These are phyloP conservation scores for Thamnidium elegans DNA, from an alignment of 192 early-diverging fungal species.

Conservation along the genomic window DNA sequence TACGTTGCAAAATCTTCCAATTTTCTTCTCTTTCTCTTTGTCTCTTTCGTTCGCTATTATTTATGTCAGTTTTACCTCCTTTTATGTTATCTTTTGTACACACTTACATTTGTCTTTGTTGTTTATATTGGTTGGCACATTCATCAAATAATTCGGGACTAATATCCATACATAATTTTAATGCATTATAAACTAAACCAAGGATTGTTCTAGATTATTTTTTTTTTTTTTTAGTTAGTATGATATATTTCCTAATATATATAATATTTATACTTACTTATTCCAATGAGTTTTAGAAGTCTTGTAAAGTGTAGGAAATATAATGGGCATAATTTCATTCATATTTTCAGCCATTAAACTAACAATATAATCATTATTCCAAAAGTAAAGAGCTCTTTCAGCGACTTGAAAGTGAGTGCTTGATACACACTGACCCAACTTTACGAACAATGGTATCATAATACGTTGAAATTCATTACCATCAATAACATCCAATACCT, in stretches of 20 bases:
- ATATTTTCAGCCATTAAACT: slow-evolving; percentile 94
- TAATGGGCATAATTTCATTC: slow-evolving; percentile 86
- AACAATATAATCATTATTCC: slow-evolving; percentile 99
- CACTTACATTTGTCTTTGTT: slow-evolving; percentile 83
- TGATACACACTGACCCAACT: slow-evolving; percentile 89
- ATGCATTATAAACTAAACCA: slow-evolving; percentile 94
- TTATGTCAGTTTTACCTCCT: background rate
- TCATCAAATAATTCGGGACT: slow-evolving; percentile 94
- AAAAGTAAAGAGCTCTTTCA: slow-evolving; percentile 94
- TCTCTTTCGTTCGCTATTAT: slow-evolving; percentile 73
- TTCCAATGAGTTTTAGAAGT: slow-evolving; percentile 99
- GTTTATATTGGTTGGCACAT: slow-evolving; percentile 92
- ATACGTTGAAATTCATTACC: slow-evolving; percentile 86
- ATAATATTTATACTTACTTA: slow-evolving; percentile 49
- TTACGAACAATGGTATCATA: slow-evolving; percentile 87
- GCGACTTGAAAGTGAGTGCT: slow-evolving; percentile 99
- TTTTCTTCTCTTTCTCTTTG: slow-evolving; percentile 76
- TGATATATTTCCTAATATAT: background rate
- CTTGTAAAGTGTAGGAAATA: slow-evolving; percentile 89
- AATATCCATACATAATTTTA: slow-evolving; percentile 97
- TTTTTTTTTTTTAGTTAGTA: too few relatives aligned
- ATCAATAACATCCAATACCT: slow-evolving; percentile 94
- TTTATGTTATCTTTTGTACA: background rate
- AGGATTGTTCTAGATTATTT: slow-evolving; percentile 76
- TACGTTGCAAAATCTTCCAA: slow-evolving; percentile 78